A percentile compares a stretch with the other conserved stretches of the same genome.
These are phyloP conservation scores for Grifola frondosa DNA, from an alignment of 1,284 basidiomycete genomes.

Conservation along the genomic window DNA sequence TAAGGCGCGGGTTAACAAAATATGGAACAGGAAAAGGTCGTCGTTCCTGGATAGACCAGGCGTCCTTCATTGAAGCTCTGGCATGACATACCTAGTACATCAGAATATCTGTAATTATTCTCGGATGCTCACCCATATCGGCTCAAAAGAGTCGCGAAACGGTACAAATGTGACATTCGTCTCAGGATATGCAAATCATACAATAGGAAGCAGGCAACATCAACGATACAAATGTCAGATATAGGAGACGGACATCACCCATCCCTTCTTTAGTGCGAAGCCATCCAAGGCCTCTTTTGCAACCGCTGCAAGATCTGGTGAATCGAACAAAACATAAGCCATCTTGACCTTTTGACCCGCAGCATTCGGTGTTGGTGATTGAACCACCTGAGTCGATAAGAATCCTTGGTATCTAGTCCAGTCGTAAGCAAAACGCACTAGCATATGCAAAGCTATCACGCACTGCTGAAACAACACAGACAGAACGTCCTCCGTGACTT, in stretches of 20 bases:
- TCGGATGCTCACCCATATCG: neutral
- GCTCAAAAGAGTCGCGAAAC: no score
- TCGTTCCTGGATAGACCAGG: slow-evolving; percentile 47
- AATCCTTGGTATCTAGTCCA: slow-evolving; percentile 82
- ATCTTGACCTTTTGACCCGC: slow-evolving; percentile 65
- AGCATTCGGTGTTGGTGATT: slow-evolving; percentile 62
- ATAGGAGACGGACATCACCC: slow-evolving; percentile 76
- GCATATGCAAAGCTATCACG: no score
- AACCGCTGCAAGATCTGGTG: slow-evolving; percentile 64
- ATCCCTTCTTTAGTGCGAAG: slow-evolving; percentile 79
- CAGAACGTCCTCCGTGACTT: slow-evolving; percentile 78
- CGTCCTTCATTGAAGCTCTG: no score
- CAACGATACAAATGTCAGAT: slow-evolving; percentile 51
- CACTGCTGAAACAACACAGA: slow-evolving; percentile 87
- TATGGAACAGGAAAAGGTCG: slow-evolving; percentile 41
- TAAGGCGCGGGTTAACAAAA: no score
- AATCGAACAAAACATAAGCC: slow-evolving; percentile 77
- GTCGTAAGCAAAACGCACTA: no score
- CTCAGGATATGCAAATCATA: slow-evolving; percentile 19
- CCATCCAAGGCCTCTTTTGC: slow-evolving; percentile 80
- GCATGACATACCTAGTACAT: no score
- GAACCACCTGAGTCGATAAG: slow-evolving; percentile 64
- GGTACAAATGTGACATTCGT: neutral
- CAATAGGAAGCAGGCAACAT: slow-evolving; percentile 17
- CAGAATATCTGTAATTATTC: neutral